These are phyloP conservation scores for Penicillium sclerotiorum DNA, from an alignment of 2,329 filamentous ascomycete species.

Conservation along the genomic window DNA sequence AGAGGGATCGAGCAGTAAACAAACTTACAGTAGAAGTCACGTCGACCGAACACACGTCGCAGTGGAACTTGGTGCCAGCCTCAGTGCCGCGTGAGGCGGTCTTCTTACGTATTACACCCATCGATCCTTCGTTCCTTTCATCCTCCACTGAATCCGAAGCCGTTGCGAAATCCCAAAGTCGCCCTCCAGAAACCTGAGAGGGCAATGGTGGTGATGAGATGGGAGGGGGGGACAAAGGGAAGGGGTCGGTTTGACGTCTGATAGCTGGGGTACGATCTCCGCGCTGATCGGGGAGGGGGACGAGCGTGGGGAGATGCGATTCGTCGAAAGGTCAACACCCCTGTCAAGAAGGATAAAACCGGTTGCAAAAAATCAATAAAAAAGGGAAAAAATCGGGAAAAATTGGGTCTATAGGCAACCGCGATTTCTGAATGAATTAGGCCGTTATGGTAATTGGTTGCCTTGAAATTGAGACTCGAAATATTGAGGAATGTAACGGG, in stretches of 20 bases:
- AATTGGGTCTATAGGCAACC: no score
- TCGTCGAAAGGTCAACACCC: neutral
- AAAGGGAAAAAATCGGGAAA: neutral
- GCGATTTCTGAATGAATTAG: no score
- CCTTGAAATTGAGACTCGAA: no score
- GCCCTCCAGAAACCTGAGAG: conserved; percentile 34
- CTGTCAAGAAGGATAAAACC: neutral
- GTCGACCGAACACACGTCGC: conserved; percentile 94
- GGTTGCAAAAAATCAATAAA: neutral
- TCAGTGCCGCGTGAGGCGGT: conserved; percentile 82
- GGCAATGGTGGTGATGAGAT: conserved; percentile 20
- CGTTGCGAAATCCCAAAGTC: conserved; percentile 31
- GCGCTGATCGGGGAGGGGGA: conserved; percentile 21
- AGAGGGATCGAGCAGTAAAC: no score
- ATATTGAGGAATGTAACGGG: no score
- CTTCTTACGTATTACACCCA: conserved; percentile 97
- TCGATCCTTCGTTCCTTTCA: conserved; percentile 50
- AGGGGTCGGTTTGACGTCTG: conserved; percentile 7
- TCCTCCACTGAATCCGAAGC: conserved; percentile 40
- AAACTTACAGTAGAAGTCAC: conserved; percentile 89
- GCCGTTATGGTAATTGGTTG: no score
- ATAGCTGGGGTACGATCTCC: conserved; percentile 26
- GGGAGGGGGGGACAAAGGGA: conserved; percentile 1
- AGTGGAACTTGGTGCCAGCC: conserved; percentile 92
- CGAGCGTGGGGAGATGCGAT: neutral